Conservation (phyloP, 2,329 filamentous ascomycete species). For the Pseudogymnoascus sp. region DNA sequence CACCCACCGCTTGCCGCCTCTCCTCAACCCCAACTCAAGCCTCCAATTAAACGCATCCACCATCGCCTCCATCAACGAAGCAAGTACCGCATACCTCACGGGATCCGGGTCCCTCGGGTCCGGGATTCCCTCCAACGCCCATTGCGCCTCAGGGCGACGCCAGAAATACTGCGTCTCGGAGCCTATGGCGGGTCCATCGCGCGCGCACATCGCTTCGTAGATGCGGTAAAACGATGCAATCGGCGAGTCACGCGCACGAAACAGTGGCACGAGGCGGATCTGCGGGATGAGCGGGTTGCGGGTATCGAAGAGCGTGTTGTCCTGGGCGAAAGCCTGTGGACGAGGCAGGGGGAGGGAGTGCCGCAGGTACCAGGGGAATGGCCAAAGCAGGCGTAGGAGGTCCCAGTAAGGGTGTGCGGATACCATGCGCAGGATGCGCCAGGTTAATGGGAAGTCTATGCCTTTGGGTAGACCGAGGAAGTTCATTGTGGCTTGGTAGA, state of each 20-base stretch:
- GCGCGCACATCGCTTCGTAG: conserved; percentile 21
- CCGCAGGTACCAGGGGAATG: conserved; percentile 10
- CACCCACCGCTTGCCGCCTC: conserved; percentile 16
- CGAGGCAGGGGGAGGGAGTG: conserved; percentile 16
- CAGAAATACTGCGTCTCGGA: conserved; percentile 23
- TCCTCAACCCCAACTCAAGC: conserved; percentile 20
- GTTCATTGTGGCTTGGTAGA: not conserved
- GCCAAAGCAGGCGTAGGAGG: not conserved
- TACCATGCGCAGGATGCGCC: not conserved
- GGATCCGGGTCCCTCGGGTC: conserved; percentile 25
- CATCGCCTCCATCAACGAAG: conserved; percentile 23
- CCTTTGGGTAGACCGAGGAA: not conserved
- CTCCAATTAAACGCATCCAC: conserved; percentile 25
- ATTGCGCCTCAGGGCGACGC: conserved; percentile 19
- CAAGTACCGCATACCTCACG: conserved; percentile 26
- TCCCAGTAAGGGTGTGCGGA: not conserved
- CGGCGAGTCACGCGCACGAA: conserved; percentile 21
- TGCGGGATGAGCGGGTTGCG: not conserved
- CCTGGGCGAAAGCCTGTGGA: conserved; percentile 40
- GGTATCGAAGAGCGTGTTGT: conserved; percentile 31
- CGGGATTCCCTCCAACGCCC: conserved; percentile 20
- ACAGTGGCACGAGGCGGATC: conserved; percentile 1
- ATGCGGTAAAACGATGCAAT: conserved; percentile 24
- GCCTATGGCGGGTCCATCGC: conserved; percentile 16
- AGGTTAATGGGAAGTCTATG: not conserved